A percentile compares a stretch with the other conserved stretches of the same genome.
These are phyloP conservation scores for Camelina sativa DNA, from an alignment of 345 rosid species.

Conservation along the genomic window DNA sequence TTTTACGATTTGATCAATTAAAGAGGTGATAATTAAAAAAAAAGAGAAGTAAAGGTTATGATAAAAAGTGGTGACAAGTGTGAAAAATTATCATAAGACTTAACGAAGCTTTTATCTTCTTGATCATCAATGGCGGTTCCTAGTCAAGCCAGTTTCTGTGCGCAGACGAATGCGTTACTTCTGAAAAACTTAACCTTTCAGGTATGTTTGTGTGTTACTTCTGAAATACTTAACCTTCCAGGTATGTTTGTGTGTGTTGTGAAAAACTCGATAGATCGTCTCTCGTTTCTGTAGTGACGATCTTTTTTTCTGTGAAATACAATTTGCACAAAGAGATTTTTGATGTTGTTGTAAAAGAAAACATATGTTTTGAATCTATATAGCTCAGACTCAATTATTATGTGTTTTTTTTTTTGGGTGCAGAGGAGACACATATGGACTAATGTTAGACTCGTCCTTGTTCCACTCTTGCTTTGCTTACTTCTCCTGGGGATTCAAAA, in stretches of 20 bases:
- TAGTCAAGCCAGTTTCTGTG: conserved; percentile 63
- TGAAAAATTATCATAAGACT: too few relatives aligned
- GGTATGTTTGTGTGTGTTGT: conserved; percentile 43
- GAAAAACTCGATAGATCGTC: not conserved
- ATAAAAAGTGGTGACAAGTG: too few relatives aligned
- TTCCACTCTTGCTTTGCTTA: conserved; percentile 77
- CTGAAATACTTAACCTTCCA: conserved; percentile 84
- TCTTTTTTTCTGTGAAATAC: not conserved
- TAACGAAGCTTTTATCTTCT: conserved; percentile 11
- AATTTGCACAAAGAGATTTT: not conserved
- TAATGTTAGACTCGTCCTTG: conserved; percentile 69
- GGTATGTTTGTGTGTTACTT: conserved; percentile 58
- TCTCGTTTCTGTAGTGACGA: not conserved
- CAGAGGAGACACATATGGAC: conserved; percentile 77
- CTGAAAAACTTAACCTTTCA: conserved; percentile 84
- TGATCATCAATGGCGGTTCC: conserved; percentile 53
- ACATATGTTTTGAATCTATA: not conserved
- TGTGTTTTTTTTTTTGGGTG: not conserved
- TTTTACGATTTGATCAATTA: too few relatives aligned
- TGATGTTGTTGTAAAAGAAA: not conserved
- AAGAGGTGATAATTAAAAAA: too few relatives aligned
- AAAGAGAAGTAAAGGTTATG: too few relatives aligned
- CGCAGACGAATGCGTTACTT: conserved; percentile 81
- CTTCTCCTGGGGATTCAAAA: conserved; percentile 44
- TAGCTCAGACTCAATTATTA: not conserved